Base-by-base conservation (phyloP, 2,329 filamentous ascomycete species). In the Colletotrichum ledebouriae region DNA sequence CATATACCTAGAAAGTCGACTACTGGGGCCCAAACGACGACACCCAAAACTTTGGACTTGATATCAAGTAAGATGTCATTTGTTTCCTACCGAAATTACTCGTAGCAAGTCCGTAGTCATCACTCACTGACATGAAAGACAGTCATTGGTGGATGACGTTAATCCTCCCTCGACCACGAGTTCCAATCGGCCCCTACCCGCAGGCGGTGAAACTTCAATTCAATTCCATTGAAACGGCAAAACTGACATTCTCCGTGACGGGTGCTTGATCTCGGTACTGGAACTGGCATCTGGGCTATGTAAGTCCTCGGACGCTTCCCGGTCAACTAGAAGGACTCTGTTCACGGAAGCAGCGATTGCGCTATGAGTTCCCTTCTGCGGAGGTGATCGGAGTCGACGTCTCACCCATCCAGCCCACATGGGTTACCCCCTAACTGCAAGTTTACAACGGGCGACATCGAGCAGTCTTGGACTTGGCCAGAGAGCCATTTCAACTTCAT, bases 401-500 rank as follows among this genome's bases (percentile, higher is more conserved):
- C 12, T 86, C 83, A 5, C 85, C 86, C 1, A 86, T 87, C 15
- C 86, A 89, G 72, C 85, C 86, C 0, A 77, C 76, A 41, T 85
- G 85, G 78, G 83, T 89, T 22, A 1, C 77, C 78, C 0, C 77
- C 78, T 4, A 80, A 81, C 17, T 56, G 78, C 3, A 72, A 75
- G 4, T 81, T 81, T 46, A 73, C 78, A 12, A 76, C 81, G 64
- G 80, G 76, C 58, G 79, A 77, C 71, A 76, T 63, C 65, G 75
- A 65, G 59, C 74, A 64, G 41, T 73, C 75, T 1, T 89, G 87
- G 87, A 79, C 86, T 9, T 65, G 57, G 22, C 79, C 81, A 4
- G 72, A 77, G 2, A 73, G 83, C 62, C 77, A 81, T 39, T 87
- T 88, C 73, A 88, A 90, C 77, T 88, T 85, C 72, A 84, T 91